A percentile compares a stretch with the other conserved stretches of the same genome.
Conservation (phyloP, 805 yeast genomes). For the Nakazawaea ambrosiae region DNA sequence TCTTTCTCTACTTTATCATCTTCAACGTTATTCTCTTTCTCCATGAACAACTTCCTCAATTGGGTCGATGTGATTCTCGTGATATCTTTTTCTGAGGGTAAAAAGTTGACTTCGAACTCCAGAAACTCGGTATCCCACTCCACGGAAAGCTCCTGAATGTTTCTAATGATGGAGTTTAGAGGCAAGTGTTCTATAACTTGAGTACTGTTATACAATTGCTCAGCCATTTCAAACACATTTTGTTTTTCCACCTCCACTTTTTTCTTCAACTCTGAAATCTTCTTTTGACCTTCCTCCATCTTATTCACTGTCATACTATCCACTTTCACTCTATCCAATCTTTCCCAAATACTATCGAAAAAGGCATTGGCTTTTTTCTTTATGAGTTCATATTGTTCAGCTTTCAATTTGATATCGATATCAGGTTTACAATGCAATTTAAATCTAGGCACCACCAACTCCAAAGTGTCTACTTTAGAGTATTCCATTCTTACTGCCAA, state of each 20-base stretch:
- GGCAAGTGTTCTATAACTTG: conserved; percentile 60
- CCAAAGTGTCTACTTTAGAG: conserved; percentile 67
- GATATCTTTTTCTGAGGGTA: conserved; percentile 92
- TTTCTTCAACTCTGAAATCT: conserved; percentile 50
- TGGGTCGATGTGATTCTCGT: conserved; percentile 86
- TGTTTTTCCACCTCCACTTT: conserved; percentile 45
- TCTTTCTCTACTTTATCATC: too few relatives aligned
- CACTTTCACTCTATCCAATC: conserved; percentile 72
- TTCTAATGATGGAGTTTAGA: conserved; percentile 62
- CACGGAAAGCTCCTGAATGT: conserved; percentile 74
- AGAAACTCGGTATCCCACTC: conserved; percentile 82
- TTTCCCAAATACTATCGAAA: conserved; percentile 63
- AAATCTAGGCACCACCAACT: conserved; percentile 70
- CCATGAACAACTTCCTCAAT: conserved; percentile 65
- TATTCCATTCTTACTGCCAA: conserved; percentile 75
- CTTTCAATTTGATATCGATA: conserved; percentile 59
- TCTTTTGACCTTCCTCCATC: conserved; percentile 58
- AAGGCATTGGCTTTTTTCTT: conserved; percentile 47
- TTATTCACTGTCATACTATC: conserved; percentile 68
- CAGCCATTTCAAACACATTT: conserved; percentile 36
- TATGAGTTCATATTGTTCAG: conserved; percentile 52
- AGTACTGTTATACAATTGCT: conserved; percentile 45
- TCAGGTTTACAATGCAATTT: conserved; percentile 67
- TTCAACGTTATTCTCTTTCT: conserved; percentile 31
- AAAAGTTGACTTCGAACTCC: conserved; percentile 67